A percentile compares a stretch with the other conserved stretches of the same genome.
phyloP scores from a whole-genome alignment of 2,329 filamentous ascomycete genomes.

The Fusarium verrucosum region DNA sequence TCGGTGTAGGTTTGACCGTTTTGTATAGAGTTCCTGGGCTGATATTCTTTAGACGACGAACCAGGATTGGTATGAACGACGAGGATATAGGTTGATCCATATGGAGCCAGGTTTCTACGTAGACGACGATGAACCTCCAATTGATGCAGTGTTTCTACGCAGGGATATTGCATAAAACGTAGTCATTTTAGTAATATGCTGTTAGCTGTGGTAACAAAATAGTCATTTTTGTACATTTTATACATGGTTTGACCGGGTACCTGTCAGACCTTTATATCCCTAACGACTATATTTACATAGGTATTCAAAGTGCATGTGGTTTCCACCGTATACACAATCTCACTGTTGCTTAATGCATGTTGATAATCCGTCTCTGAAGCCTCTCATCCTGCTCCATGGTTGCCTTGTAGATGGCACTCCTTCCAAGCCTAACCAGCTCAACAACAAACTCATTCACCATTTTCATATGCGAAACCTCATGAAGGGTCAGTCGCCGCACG shows the following conservation, averaged over 20 bases:
- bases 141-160: constrained; percentile 20
- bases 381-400: neutral
- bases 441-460: constrained; percentile 55
- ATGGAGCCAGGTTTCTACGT: constrained; percentile 8
- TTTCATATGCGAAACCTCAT: constrained; percentile 53
- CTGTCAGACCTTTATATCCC: too few species aligned
- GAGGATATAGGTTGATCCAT: constrained; percentile 43
- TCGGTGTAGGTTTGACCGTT: constrained; percentile 2
- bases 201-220: too few species aligned
- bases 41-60: constrained; percentile 34
- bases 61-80: constrained; percentile 45
- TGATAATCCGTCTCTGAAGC: neutral
- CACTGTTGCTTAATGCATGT: neutral
- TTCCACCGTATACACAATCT: too few species aligned
- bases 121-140: neutral
- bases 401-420: constrained; percentile 51
- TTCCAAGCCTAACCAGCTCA: constrained; percentile 55
- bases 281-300: too few species aligned
- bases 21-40: fast-evolving
- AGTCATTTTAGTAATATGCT: too few species aligned
- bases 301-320: too few species aligned
- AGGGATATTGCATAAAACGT: constrained; percentile 17
- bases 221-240: too few species aligned
- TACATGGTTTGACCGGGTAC: too few species aligned
- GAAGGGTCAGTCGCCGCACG: constrained; percentile 39